phyloP scores from a whole-genome alignment of 805 yeast species.

The Wickerhamiella australiensis region DNA sequence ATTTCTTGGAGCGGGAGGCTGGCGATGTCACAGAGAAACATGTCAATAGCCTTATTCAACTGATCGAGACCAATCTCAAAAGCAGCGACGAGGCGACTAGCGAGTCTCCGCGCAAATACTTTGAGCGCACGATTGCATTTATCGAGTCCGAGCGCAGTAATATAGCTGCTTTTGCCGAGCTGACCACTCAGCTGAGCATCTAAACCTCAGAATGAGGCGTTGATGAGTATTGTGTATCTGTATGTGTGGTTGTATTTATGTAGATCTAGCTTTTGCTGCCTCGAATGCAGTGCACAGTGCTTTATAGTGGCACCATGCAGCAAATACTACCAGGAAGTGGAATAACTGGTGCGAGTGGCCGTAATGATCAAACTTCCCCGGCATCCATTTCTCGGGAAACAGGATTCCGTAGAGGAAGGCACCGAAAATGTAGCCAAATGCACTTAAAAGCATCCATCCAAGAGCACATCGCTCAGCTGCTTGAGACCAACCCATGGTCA shows the following conservation, averaged over 20 bases:
- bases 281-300: constrained; percentile 49
- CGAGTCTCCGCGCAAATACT: constrained; percentile 40
- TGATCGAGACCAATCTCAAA: constrained; percentile 39
- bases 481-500: constrained; percentile 37
- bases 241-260: not conserved
- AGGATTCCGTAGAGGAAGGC: constrained; percentile 69
- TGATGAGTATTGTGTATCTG: not conserved
- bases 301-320: constrained; percentile 59
- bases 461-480: constrained; percentile 43
- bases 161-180: constrained; percentile 41
- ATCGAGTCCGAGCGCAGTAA: constrained; percentile 54
- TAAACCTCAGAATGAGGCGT: too few species aligned
- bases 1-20: constrained; percentile 74
- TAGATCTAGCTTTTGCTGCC: constrained; percentile 4
- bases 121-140: constrained; percentile 60
- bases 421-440: constrained; percentile 61
- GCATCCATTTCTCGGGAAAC: constrained; percentile 57
- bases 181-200: constrained; percentile 10
- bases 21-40: constrained; percentile 55
- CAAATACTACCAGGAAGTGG: constrained; percentile 64
- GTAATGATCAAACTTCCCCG: constrained; percentile 53
- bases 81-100: constrained; percentile 26
- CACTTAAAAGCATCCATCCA: constrained; percentile 56
- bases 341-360: constrained; percentile 83
- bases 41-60: constrained; percentile 74